Evolutionary conservation across 2,329 filamentous ascomycete genomes (phyloP).

Genomic region (Fusarium tuaranense): DNA sequence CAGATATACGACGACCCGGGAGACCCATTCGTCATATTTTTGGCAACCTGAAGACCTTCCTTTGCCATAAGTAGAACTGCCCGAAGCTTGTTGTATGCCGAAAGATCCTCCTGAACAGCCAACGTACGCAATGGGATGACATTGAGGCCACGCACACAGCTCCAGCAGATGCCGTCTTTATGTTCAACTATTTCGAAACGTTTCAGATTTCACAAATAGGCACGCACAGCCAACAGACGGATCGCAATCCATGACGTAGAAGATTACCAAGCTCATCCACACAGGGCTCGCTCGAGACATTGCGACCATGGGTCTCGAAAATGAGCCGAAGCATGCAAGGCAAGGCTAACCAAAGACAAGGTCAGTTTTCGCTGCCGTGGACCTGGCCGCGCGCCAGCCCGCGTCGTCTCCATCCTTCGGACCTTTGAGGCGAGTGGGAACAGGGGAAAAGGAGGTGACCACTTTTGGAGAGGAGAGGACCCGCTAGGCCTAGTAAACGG

Average conservation of each 20-base stretch:
- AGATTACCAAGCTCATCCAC: not conserved
- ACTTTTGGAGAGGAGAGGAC: constrained; percentile 13
- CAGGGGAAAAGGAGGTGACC: constrained; percentile 37
- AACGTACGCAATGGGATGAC: not conserved
- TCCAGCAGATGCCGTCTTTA: not conserved
- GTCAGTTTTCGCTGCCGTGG: not conserved
- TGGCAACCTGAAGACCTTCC: constrained; percentile 5
- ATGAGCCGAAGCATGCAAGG: constrained; percentile 11
- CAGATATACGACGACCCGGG: not conserved
- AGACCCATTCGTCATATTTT: constrained; percentile 7
- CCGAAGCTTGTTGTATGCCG: not conserved
- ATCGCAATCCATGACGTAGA: constrained; percentile 11
- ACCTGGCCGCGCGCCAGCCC: not conserved
- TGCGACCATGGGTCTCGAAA: constrained; percentile 1
- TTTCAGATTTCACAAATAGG: constrained; percentile 14
- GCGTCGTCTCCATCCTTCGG: constrained; percentile 16
- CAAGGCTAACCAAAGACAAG: not conserved
- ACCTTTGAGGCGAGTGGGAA: constrained; percentile 18
- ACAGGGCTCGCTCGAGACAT: not conserved
- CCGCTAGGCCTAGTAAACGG: not conserved
- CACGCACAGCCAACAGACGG: not conserved
- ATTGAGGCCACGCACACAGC: not conserved
- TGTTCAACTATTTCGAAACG: constrained; percentile 10
- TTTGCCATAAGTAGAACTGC: not conserved
- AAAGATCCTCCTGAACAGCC: not conserved